A percentile compares a stretch with the other conserved stretches of the same genome.
phyloP scores from a whole-genome alignment of 2,329 filamentous ascomycete genomes.

The Orbilia blumenaviensis region DNA sequence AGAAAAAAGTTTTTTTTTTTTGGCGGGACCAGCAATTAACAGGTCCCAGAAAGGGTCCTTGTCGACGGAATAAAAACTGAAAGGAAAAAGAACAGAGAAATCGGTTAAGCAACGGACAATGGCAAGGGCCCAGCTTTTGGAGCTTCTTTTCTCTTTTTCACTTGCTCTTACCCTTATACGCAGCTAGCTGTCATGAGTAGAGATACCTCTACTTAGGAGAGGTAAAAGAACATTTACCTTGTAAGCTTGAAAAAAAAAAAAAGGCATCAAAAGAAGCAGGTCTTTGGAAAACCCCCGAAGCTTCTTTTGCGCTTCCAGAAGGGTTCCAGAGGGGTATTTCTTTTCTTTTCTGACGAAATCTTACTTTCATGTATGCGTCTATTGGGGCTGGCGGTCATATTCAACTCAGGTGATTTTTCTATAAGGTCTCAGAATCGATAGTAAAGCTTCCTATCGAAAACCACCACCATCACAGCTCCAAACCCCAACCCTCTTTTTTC shows the following conservation, averaged over 20 bases:
- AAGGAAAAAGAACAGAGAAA: constrained; percentile 1
- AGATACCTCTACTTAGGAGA: constrained; percentile 57
- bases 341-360: constrained; percentile 28
- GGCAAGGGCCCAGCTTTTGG: constrained; percentile 57
- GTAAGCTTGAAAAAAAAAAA: constrained; percentile 37
- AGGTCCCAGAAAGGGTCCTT: constrained; percentile 17
- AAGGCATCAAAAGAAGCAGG: not conserved
- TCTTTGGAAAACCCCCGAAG: not conserved
- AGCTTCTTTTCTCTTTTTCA: constrained; percentile 55
- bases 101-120: constrained; percentile 35
- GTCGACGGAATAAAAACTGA: constrained; percentile 49
- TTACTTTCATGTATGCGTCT: constrained; percentile 31
- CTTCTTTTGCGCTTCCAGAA: constrained; percentile 52
- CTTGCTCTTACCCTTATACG: too few species aligned
- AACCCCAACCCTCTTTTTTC: not conserved
- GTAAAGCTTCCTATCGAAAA: too few species aligned
- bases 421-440: constrained; percentile 40
- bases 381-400: constrained; percentile 23
- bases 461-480: not conserved
- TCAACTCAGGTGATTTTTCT: constrained; percentile 42
- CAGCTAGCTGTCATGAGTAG: too few species aligned
- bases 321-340: constrained; percentile 27
- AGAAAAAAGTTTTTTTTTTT: not conserved
- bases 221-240: constrained; percentile 50
- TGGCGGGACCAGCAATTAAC: constrained; percentile 4